Evolutionary conservation across 805 yeast species (phyloP).

Genomic region (Wickerhamiella qilinensis): DNA sequence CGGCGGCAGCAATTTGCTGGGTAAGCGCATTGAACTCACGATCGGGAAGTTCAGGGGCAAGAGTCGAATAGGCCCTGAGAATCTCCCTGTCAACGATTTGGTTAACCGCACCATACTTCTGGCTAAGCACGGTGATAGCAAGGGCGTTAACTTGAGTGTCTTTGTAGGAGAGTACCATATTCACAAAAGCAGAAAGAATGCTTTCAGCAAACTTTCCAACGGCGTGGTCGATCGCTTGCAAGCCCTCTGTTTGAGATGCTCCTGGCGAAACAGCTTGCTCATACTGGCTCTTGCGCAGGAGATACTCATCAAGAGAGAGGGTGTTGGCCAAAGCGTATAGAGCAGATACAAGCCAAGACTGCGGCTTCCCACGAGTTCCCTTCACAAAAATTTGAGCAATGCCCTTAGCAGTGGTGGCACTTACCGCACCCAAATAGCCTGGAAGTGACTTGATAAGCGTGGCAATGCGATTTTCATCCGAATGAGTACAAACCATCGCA

Average conservation of each 20-base stretch:
- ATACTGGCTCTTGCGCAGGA: constrained; percentile 6
- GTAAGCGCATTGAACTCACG: constrained; percentile 10
- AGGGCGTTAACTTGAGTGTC: constrained; percentile 62
- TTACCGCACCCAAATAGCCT: constrained; percentile 30
- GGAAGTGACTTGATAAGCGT: constrained; percentile 24
- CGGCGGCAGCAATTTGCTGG: constrained; percentile 9
- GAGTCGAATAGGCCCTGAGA: constrained; percentile 21
- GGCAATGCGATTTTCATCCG: constrained; percentile 18
- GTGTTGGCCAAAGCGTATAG: constrained; percentile 71
- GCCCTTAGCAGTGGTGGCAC: constrained; percentile 30
- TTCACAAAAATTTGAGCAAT: constrained; percentile 45
- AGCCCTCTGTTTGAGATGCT: background rate
- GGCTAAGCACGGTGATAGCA: constrained; percentile 59
- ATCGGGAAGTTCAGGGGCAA: constrained; percentile 9
- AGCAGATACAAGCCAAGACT: constrained; percentile 69
- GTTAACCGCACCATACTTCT: constrained; percentile 17
- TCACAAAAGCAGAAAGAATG: constrained; percentile 12
- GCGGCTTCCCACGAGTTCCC: constrained; percentile 52
- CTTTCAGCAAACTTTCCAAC: constrained; percentile 11
- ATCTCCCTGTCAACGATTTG: constrained; percentile 16
- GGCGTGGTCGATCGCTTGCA: constrained; percentile 21
- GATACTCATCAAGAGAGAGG: constrained; percentile 34
- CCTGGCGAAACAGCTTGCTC: constrained; percentile 1
- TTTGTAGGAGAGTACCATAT: constrained; percentile 8
- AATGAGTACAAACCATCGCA: constrained; percentile 36